Conservation (phyloP, 768 basidiomycete species). For the Tephrocybe sp. region DNA sequence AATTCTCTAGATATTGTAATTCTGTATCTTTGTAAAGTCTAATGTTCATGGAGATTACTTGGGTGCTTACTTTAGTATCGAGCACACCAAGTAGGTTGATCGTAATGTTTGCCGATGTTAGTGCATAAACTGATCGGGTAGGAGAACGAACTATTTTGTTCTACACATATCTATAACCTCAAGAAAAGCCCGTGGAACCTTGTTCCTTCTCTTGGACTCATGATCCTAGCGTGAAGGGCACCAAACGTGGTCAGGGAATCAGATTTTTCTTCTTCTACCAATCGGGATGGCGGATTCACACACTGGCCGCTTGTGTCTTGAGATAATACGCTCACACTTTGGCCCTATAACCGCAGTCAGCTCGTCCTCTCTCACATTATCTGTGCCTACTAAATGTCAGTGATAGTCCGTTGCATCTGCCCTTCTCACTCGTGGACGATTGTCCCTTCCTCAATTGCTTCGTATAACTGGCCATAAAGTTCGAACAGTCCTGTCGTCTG, state of each 20-base stretch:
- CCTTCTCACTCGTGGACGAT: constrained; percentile 78
- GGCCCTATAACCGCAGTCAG: constrained; percentile 62
- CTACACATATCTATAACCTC: not conserved
- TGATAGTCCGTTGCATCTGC: constrained; percentile 67
- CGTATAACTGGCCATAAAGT: constrained; percentile 68
- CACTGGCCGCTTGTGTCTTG: constrained; percentile 50
- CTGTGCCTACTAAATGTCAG: not conserved
- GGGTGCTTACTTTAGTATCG: too few species aligned
- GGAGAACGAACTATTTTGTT: not conserved
- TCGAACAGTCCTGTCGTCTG: constrained; percentile 62
- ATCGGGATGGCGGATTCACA: constrained; percentile 53
- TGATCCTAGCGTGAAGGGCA: not conserved
- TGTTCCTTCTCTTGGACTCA: not conserved
- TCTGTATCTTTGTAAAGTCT: too few species aligned
- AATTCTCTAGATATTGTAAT: too few species aligned
- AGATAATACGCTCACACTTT: constrained; percentile 58
- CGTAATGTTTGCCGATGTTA: too few species aligned
- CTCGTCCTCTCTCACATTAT: not conserved
- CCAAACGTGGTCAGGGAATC: too few species aligned
- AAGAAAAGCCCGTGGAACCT: not conserved
- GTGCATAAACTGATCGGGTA: too few species aligned
- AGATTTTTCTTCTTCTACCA: not conserved
- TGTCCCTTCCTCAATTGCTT: constrained; percentile 66
- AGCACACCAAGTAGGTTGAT: too few species aligned
- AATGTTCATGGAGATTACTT: too few species aligned